Conservation (phyloP, 2,329 filamentous ascomycete genomes). For the Claviceps monticola region DNA sequence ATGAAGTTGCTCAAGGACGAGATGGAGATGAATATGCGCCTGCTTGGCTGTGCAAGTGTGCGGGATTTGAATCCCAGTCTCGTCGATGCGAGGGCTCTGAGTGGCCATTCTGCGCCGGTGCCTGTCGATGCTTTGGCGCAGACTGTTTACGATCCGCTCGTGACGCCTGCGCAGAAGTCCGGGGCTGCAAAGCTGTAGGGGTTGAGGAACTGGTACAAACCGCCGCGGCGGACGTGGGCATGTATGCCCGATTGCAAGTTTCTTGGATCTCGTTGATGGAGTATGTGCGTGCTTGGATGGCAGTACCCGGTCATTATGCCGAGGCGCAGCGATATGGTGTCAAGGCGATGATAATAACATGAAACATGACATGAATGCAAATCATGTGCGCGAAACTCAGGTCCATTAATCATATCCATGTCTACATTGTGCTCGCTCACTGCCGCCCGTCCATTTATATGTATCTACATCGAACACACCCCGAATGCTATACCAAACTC, state of each 20-base stretch:
- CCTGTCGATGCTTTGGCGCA: slow-evolving; percentile 34
- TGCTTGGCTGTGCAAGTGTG: slow-evolving; percentile 67
- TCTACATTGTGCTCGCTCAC: no score
- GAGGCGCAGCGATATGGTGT: no score
- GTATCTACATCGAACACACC: no score
- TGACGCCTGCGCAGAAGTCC: slow-evolving; percentile 33
- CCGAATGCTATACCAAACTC: not conserved
- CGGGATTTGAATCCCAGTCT: slow-evolving; percentile 68
- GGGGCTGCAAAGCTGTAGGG: slow-evolving; percentile 31
- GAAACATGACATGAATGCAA: no score
- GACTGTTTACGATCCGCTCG: slow-evolving; percentile 40
- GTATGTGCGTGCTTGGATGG: no score
- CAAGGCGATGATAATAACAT: no score
- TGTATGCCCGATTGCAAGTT: not conserved
- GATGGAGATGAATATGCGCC: slow-evolving; percentile 97
- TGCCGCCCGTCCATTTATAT: no score
- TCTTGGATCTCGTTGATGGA: no score
- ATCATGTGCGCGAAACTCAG: no score
- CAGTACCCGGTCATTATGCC: no score
- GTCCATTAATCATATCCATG: no score
- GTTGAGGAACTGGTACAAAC: no score
- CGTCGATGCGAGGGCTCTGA: slow-evolving; percentile 62
- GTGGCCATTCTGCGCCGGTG: slow-evolving; percentile 33
- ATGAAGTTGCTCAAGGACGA: slow-evolving; percentile 92
- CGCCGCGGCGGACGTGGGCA: not conserved